Base-by-base conservation (phyloP, 768 basidiomycete genomes). In the Suillus decipiens region DNA sequence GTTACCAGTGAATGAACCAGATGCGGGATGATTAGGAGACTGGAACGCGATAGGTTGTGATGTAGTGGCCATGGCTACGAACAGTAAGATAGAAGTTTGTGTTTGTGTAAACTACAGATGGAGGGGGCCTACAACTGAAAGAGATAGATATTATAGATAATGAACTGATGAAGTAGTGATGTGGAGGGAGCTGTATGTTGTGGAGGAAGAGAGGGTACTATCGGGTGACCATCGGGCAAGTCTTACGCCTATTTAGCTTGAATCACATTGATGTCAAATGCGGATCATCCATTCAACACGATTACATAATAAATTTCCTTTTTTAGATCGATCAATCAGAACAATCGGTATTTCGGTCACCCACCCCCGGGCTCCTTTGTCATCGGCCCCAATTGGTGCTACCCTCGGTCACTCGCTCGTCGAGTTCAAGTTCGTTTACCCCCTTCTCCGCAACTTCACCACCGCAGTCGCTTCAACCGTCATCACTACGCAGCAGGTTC, bases 1-100 rank as follows among this genome's bases (percentile, higher is more conserved):
- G 15, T 72, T 67, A 66, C 76, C 79, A 0, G 77, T 75, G 70
- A 82, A 86, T 0, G 86, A 87, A 68, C 84, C 83, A 22, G 76
- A 74, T 64, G 78, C 73, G 19, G 65, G 47, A 36, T 69, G 42
- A 63, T 69, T 66, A 61, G 65, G 48, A 33, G 67, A 56, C 36
- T 76, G 74, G 68, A 79, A 78, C 37, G 81, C 73, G 72, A 83
- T 83, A 63, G 82, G 82, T 60, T 82, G 80, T 1, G 81, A 73
- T 7, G 70, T 68, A 28, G 77, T 68, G 50, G 77, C 68, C 79
- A 81, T 82, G 39, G 63, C 28, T 41, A 59, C 31, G 42, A 19
- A n/a, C 19, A 43, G 41, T 48, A 63, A 53, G 61, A 54, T 53
- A 62, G 61, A 53, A 61, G 33, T 31, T 31, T 22, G 45, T 5